Conservation (phyloP, 2,329 filamentous ascomycete species). For the Catunica adiposa region DNA sequence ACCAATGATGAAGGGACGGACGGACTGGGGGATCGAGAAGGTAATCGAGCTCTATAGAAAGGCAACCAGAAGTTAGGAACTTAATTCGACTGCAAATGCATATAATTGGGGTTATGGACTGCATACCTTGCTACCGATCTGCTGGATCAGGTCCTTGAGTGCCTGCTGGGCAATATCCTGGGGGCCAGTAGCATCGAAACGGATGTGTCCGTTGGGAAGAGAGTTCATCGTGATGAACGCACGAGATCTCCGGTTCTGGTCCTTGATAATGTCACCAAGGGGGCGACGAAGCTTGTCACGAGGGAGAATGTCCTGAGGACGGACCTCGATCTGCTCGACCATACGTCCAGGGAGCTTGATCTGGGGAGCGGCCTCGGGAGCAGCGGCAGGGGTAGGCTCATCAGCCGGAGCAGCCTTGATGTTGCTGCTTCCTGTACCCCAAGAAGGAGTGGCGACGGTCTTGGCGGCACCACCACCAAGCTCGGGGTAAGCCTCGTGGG, state of each 20-base stretch:
- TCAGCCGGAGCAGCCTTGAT: conserved; percentile 6
- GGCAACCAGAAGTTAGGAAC: conserved; percentile 5
- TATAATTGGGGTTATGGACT: conserved; percentile 5
- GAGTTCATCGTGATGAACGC: conserved; percentile 65
- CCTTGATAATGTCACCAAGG: conserved; percentile 67
- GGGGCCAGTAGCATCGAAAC: conserved; percentile 74
- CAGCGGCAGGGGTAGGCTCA: neutral
- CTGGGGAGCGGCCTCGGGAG: conserved; percentile 4
- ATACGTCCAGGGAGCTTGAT: conserved; percentile 69
- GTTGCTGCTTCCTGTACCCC: conserved; percentile 7
- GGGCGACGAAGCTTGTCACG: conserved; percentile 69
- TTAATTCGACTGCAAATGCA: neutral
- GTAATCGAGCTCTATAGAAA: conserved; percentile 14
- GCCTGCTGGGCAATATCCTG: conserved; percentile 73
- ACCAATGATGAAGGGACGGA: conserved; percentile 82
- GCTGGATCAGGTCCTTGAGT: conserved; percentile 72
- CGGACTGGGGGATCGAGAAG: conserved; percentile 34
- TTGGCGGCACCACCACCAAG: conserved; percentile 10
- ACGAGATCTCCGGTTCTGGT: conserved; percentile 84
- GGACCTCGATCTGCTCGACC: conserved; percentile 58
- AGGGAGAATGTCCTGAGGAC: conserved; percentile 60
- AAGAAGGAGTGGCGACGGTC: conserved; percentile 9
- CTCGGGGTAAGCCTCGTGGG: conserved; percentile 85
- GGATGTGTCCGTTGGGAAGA: conserved; percentile 53
- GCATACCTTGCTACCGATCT: conserved; percentile 69